Evolutionary conservation across 495 filamentous ascomycete genomes (phyloP), one percentile per base, ranked within the genome.

Genomic region (Neurospora sp.): DNA sequence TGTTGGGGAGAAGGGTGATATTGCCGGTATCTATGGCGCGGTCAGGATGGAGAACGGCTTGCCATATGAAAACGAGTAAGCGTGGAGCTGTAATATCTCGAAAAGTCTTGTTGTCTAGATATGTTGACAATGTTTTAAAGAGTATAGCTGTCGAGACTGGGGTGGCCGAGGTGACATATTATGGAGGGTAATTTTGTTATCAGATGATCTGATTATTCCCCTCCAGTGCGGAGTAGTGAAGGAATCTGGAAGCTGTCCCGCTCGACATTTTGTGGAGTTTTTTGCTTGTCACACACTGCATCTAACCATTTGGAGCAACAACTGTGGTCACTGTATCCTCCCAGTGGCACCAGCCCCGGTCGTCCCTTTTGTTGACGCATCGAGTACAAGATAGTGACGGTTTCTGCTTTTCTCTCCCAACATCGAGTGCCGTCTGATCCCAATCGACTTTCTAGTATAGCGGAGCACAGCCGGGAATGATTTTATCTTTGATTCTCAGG

Each of bases 21-120:
- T 97, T 78, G 92, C 93, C 19, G 92, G 88, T 7, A 92, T 97
- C 69, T 96, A 97, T 84, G 93, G 94, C 0, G 90, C 88, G 5
- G 88, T 91, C 71, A 86, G 93, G 78, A 83, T 87, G 83, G 89
- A 90, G 80, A 86, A 84, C 70, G 93, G 93, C 0, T 79, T 95
- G 81, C 85, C 89, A 77, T 96, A 87, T 84, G 91, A 91, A 78
- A 93, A 85, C 59, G 75, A 84, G 54, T 76, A 71, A 48, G 4
- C 19, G 42, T n/a, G 19, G 42, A n/a, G 42, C 1, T 43, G 42
- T n/a, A n/a, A 4, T 8, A 19, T 34, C 0, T 36, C 15, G 2
- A 66, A 6, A 66, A 66, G 48, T 59, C 10, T 28, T 28, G 24
- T 28, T 37, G n/a, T 7, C 72, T 39, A 70, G 39, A 70, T 38